Evolutionary conservation across 2,329 filamentous ascomycete genomes (phyloP).

Genomic region (Beauveria sp.): DNA sequence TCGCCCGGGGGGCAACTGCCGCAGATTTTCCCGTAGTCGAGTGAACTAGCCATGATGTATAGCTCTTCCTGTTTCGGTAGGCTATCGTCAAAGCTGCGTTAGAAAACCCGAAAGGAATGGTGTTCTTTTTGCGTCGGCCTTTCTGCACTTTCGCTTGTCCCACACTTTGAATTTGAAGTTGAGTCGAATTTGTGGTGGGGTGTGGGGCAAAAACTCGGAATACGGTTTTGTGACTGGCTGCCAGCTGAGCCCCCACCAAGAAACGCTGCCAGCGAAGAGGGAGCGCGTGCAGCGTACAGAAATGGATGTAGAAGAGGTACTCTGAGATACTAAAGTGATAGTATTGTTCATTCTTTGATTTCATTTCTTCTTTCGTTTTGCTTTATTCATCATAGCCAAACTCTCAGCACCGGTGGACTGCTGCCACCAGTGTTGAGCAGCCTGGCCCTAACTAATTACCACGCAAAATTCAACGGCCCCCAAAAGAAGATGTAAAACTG

Average conservation of each 20-base stretch:
- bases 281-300: neutral
- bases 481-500: neutral
- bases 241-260: constrained; percentile 3
- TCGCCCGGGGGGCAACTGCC: constrained; percentile 65
- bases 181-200: constrained; percentile 36
- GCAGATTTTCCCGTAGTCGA: constrained; percentile 56
- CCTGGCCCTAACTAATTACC: neutral
- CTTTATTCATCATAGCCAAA: neutral
- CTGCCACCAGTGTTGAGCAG: neutral
- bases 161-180: constrained; percentile 16
- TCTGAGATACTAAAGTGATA: too few relatives aligned
- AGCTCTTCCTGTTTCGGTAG: constrained; percentile 1
- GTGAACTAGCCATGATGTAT: constrained; percentile 42
- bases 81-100: constrained; percentile 6
- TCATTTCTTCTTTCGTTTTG: neutral
- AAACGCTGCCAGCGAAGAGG: neutral
- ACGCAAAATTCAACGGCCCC: neutral
- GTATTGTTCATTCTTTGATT: neutral
- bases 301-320: neutral
- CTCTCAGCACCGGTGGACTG: neutral
- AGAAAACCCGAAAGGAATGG: constrained; percentile 11
- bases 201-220: constrained; percentile 21
- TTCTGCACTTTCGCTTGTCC: constrained; percentile 13
- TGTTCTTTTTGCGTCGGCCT: constrained; percentile 8
- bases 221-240: constrained; percentile 6